Evolutionary conservation across 2,329 filamentous ascomycete species (phyloP), one percentile per base, ranked within the genome.

Genomic region (Botrytis pseudocinerea): DNA sequence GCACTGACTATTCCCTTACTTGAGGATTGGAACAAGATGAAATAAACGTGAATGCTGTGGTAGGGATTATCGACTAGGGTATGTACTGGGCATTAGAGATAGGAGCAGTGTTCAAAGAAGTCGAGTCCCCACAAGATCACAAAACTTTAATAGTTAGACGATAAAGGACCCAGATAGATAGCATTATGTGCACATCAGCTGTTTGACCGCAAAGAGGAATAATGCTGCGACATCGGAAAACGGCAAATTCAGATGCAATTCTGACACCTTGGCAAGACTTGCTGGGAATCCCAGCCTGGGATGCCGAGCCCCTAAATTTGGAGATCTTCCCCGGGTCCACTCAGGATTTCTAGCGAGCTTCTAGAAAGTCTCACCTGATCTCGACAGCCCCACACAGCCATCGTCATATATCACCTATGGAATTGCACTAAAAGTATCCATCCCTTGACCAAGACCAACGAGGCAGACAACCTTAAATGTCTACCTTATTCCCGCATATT

Each of bases 341-440:
- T 32, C 3, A 57, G n/a, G n/a, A n/a, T 2, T 51, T 74, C 70
- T 74, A 74, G 65, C 60, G 70, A 59, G 35, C 60, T 73, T 73
- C 73, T 28, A 61, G 73, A 65, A 70, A 61, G 59, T 65, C 46
- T 20, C 70, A 72, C 40, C 42, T 72, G 70, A 69, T n/a, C 51
- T 40, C 14, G 14, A 16, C 32, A 25, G 38, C 59, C 46, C 44
- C 60, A 42, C 69, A 64, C 60, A 71, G 60, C 32, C 60, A 16
- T 65, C 35, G 35, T 51, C 69, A 63, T 64, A n/a, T 38, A 25
- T 64, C 7, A 51, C 44, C 69, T 38, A 44, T n/a, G 38, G 25
- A 44, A n/a, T 22, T 16, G 22, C 25, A 48, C 32, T 7, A 42
- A 40, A 22, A 40, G 25, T 54, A 25, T n/a, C 25, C 7, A 54